Base-by-base conservation (phyloP, 1,284 basidiomycete species). In the Trametes sp. region DNA sequence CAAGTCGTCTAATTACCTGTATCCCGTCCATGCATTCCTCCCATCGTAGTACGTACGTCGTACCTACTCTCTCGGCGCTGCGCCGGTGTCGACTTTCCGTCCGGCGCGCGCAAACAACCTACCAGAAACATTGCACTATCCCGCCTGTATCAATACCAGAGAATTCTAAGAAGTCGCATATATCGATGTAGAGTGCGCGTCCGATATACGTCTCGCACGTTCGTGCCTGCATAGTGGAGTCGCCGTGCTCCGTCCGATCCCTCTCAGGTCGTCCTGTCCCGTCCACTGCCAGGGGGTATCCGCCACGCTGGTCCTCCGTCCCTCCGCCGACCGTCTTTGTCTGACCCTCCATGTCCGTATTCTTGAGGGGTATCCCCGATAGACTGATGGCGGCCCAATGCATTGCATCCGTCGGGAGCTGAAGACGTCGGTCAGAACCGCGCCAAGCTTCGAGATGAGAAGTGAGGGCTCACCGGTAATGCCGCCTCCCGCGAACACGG, bases 91-190 rank as follows among this genome's bases (percentile, higher is more conserved):
- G 19, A 7, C 6, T 4, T 23, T 35, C 33, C 6, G 21, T n/a
- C 19, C 48, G 19, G 35, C 24, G 51, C 21, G 36, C 51, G 35
- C 23, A 16, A 16, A 51, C 31, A 58, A 16, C 38, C 57, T 58
- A 58, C 36, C 38, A 58, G 38, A 58, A 45, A 44, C 49, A 58
- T n/a, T 29, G 45, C 48, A 26, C 49, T 58, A 51, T 23, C 48
- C 51, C 57, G 7, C 49, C 14, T 58, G 57, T 58, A 58, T 58
- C 45, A 33, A 58, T 58, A 58, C 23, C 45, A 44, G 48, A 51
- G 8, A n/a, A n/a, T n/a, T n/a, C 56, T n/a, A 23, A 8, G 11
- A 33, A 6, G 31, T 33, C 31, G 31, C 5, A 33, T 33, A 33
- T 33, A n/a, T 58, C 31, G 49, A 51, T 51, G 49, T 58, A 58